Evolutionary conservation across 768 basidiomycete genomes (phyloP).

Genomic region (Pisolithus albus): DNA sequence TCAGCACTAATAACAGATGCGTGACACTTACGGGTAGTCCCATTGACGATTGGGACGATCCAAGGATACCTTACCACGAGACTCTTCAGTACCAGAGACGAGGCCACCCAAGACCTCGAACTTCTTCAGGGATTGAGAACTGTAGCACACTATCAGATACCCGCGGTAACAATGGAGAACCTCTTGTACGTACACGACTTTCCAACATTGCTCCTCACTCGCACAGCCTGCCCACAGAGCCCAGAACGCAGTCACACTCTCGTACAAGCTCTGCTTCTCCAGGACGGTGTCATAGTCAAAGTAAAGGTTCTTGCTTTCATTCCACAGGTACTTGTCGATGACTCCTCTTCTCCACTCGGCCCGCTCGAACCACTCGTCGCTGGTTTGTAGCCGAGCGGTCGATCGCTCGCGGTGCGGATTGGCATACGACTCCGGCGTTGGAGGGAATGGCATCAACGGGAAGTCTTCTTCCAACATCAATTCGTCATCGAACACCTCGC

Average conservation of each 20-base stretch:
- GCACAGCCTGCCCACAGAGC: conserved; percentile 96
- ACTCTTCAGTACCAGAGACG: conserved; percentile 95
- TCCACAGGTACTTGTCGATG: conserved; percentile 96
- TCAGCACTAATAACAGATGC: conserved; percentile 2
- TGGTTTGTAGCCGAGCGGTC: conserved; percentile 54
- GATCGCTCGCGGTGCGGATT: conserved; percentile 57
- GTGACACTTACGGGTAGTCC: conserved; percentile 81
- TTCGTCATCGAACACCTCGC: conserved; percentile 90
- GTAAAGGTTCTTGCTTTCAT: conserved; percentile 89
- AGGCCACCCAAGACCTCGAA: conserved; percentile 95
- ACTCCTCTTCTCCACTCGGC: conserved; percentile 75
- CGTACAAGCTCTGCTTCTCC: conserved; percentile 88
- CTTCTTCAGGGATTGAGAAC: conserved; percentile 82
- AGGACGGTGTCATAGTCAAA: conserved; percentile 94
- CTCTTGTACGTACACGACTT: conserved; percentile 68
- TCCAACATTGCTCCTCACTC: conserved; percentile 90
- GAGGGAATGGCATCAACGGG: conserved; percentile 86
- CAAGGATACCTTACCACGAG: conserved; percentile 89
- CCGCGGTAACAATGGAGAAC: background rate
- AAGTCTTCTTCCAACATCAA: conserved; percentile 92
- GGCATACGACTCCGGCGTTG: conserved; percentile 61
- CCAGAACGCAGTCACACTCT: conserved; percentile 97
- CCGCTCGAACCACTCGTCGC: conserved; percentile 89
- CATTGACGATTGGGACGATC: conserved; percentile 97
- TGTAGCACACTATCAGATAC: conserved; percentile 28